Percentiles rank a stretch among this genome's conserved stretches.
These are phyloP conservation scores for Spirogloea muscicola DNA, from an alignment of 139 green algal genomes.

Conservation along the genomic window DNA sequence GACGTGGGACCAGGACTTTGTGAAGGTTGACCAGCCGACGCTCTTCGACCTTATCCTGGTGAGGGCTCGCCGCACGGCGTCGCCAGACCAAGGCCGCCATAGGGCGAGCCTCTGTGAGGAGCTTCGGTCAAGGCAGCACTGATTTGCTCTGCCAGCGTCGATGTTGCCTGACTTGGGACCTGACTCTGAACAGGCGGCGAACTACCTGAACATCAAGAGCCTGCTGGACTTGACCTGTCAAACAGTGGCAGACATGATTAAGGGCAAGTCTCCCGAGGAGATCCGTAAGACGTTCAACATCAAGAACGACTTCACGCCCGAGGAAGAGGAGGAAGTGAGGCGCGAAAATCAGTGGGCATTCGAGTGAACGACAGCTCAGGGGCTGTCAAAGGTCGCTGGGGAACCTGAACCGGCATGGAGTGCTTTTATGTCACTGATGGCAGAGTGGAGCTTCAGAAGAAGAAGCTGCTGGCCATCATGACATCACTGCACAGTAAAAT, in stretches of 20 bases:
- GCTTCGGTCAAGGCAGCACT: too few relatives aligned
- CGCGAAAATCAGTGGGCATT: constrained; percentile 72
- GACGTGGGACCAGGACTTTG: constrained; percentile 89
- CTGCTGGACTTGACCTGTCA: constrained; percentile 95
- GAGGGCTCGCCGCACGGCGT: too few relatives aligned
- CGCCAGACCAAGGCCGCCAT: too few relatives aligned
- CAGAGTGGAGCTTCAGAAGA: too few relatives aligned
- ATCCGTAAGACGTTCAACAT: constrained; percentile 97
- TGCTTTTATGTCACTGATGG: too few relatives aligned
- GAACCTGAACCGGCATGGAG: too few relatives aligned
- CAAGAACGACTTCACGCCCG: constrained; percentile 68
- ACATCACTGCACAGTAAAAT: too few relatives aligned
- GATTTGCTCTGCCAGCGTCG: too few relatives aligned
- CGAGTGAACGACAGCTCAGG: constrained; percentile 11
- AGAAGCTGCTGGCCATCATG: too few relatives aligned
- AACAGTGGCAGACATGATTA: constrained; percentile 98
- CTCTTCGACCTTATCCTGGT: constrained; percentile 97
- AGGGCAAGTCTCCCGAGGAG: constrained; percentile 88
- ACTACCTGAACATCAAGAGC: constrained; percentile 99
- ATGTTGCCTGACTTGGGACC: too few relatives aligned
- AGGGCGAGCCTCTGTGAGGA: too few relatives aligned
- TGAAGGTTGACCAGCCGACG: constrained; percentile 91
- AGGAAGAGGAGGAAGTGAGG: constrained; percentile 91
- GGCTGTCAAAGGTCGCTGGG: too few relatives aligned
- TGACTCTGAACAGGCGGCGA: constrained; percentile 69